These are phyloP conservation scores for Nannizzia gypsea DNA, from an alignment of 2,329 filamentous ascomycete species.

Conservation along the genomic window DNA sequence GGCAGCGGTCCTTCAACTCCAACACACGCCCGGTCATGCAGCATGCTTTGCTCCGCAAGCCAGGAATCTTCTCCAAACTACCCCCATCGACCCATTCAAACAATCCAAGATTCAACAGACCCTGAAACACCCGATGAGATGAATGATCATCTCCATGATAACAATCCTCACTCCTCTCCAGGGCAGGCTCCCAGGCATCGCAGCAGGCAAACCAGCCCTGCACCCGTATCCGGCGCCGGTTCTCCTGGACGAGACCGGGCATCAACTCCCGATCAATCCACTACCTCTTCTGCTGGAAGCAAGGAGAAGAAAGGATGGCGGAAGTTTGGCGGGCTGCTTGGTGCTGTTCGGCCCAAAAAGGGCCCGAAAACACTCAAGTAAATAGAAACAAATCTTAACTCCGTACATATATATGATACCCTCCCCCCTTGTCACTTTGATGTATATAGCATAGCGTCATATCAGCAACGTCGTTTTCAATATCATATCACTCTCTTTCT, in stretches of 20 bases:
- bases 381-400: background rate
- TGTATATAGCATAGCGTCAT: conserved; percentile 2
- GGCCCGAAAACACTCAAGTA: background rate
- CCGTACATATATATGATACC: background rate
- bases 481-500: no score
- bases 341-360: background rate
- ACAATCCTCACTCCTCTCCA: background rate
- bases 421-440: background rate
- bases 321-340: background rate
- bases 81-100: background rate
- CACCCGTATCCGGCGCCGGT: background rate
- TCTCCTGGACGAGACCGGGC: background rate
- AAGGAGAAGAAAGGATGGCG: background rate
- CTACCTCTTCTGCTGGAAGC: background rate
- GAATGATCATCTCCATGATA: background rate
- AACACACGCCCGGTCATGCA: background rate
- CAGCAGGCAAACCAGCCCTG: background rate
- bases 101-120: background rate
- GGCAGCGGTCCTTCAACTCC: background rate
- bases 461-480: background rate
- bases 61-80: background rate
- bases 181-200: background rate
- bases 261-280: background rate
- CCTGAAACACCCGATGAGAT: background rate
- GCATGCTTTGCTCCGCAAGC: background rate